Conservation (phyloP, 2,329 filamentous ascomycete genomes). For the Epichloe bromicola region DNA sequence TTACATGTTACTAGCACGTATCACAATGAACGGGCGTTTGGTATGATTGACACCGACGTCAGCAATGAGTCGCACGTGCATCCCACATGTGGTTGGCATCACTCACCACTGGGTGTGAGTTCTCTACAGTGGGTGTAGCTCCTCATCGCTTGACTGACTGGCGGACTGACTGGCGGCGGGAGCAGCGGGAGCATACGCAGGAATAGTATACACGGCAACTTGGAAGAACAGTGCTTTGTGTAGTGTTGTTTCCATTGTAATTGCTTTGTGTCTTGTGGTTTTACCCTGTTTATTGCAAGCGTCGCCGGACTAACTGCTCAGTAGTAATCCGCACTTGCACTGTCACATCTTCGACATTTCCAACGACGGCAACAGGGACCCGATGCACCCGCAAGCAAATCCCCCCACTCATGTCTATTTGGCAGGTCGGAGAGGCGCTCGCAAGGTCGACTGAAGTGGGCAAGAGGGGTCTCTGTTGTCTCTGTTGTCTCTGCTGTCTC, state of each 20-base stretch:
- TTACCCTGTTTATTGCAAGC: background rate
- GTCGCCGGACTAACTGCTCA: background rate
- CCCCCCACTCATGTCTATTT: constrained; percentile 3
- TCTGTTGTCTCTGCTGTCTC: no score
- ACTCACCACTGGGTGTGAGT: background rate
- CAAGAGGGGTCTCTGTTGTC: constrained; percentile 8
- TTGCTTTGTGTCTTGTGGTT: background rate
- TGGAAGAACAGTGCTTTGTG: no score
- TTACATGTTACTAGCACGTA: background rate
- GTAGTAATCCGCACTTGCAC: background rate
- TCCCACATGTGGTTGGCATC: background rate
- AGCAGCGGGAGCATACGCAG: background rate
- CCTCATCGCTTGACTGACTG: no score
- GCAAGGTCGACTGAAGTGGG: constrained; percentile 23
- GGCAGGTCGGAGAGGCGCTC: constrained; percentile 10
- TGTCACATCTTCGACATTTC: background rate
- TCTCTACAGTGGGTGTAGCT: no score
- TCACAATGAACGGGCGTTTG: background rate
- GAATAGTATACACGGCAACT: no score
- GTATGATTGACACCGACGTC: background rate
- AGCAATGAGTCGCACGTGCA: background rate
- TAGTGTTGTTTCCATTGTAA: no score
- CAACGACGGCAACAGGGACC: background rate
- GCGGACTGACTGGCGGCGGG: no score
- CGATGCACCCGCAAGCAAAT: background rate